Base-by-base conservation (phyloP, 495 filamentous ascomycete genomes). In the Schizothecium vesticola region DNA sequence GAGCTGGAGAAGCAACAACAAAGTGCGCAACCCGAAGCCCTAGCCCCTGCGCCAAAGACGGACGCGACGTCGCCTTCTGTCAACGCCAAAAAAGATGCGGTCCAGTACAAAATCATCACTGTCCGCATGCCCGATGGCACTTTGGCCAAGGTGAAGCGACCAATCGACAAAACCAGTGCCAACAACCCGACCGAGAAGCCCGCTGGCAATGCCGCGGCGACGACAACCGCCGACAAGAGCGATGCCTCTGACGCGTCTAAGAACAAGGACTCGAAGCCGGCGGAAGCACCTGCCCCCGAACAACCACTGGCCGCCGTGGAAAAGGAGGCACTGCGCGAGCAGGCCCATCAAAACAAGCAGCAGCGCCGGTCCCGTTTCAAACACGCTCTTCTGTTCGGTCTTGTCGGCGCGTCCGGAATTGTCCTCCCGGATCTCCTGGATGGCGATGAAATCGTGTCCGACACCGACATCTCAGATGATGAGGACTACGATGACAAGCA, bases 41-140 rank as follows among this genome's bases (percentile, higher is more conserved):
- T 19, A 36, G 61, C 61, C 12, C 19, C 19, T 33, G 61, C 61
- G 13, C n/a, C 36, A 16, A 64, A 51, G 23, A 55, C 33, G 5
- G 33, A 23, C 36, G 31, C 61, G 61, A 25, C 24, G n/a, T 25
- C 59, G 12, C 21, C 59, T 10, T 5, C 31, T 9, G 61, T 23
- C 8, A 33, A 29, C 33, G 31, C 23, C 24, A 56, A 64, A 24
- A 36, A 36, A 21, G 36, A 64, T 55, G 61, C 19, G 9, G 22
- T 26, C 33, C 21, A 64, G 22, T 64, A 24, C 61, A 64, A 64
- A 56, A 55, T 64, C 61, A 64, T 64, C 61, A 64, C 61, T 28
- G 61, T 64, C 28, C 61, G 61, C 31, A 64, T 64, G 61, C 61
- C 61, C 36, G 61, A 64, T 56, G 61, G 61, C 61, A 64, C 61